phyloP scores from a whole-genome alignment of 352 stramenopile species.

The Phytopythium litorale region DNA sequence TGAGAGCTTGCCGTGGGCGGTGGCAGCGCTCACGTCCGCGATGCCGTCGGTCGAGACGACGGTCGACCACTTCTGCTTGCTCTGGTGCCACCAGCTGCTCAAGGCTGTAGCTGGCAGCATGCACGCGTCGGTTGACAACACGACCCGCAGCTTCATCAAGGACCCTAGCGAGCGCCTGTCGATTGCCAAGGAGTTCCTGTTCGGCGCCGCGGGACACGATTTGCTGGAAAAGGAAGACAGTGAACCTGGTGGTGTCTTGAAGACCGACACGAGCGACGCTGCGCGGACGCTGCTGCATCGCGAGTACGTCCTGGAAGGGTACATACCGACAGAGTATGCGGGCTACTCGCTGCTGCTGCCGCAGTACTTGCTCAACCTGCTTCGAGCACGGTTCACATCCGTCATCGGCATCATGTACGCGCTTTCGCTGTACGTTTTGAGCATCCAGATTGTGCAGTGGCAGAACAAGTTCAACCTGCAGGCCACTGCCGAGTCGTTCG shows the following conservation, averaged over 20 bases:
- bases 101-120: constrained; percentile 58
- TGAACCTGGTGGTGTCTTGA: not conserved
- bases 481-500: constrained; percentile 5
- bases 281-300: constrained; percentile 22
- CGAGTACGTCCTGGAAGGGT: constrained; percentile 45
- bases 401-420: constrained; percentile 63
- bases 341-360: constrained; percentile 43
- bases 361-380: constrained; percentile 38
- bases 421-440: constrained; percentile 61
- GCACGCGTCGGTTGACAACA: constrained; percentile 49
- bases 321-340: constrained; percentile 44
- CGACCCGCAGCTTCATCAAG: constrained; percentile 39
- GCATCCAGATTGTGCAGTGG: constrained; percentile 60
- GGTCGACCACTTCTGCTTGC: constrained; percentile 78
- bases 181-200: constrained; percentile 35
- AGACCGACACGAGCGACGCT: not conserved
- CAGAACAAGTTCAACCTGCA: constrained; percentile 60
- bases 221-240: not conserved
- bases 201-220: constrained; percentile 14
- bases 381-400: constrained; percentile 41
- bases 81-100: constrained; percentile 85
- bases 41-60: constrained; percentile 60
- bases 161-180: constrained; percentile 35
- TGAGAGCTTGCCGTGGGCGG: constrained; percentile 15
- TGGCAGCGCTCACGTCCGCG: constrained; percentile 51